Conservation (phyloP, 768 basidiomycete genomes). For the Ramaria rubella region DNA sequence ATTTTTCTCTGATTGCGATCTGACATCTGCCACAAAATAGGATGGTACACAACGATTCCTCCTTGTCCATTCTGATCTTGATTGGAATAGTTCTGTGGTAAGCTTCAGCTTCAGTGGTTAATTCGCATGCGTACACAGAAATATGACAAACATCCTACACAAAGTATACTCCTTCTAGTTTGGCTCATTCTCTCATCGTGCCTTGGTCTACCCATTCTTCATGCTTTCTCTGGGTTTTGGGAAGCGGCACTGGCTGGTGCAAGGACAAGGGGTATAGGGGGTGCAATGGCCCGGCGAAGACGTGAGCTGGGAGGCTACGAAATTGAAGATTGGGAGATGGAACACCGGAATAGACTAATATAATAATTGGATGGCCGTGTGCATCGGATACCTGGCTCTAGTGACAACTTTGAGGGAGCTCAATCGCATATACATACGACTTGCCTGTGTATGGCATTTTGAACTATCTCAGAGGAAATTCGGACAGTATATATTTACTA, state of each 20-base stretch:
- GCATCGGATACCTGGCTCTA: too few species aligned
- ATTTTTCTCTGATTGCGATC: too few species aligned
- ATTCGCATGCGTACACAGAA: background rate
- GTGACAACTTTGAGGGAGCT: too few species aligned
- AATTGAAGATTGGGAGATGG: slow-evolving; percentile 10
- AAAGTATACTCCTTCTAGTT: background rate
- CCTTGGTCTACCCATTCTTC: slow-evolving; percentile 1
- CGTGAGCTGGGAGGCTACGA: slow-evolving; percentile 1
- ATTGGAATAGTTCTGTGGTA: background rate
- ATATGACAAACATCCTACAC: background rate
- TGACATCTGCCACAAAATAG: too few species aligned
- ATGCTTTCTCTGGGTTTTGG: slow-evolving; percentile 2
- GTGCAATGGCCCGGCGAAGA: slow-evolving; percentile 3
- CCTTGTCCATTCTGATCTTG: background rate
- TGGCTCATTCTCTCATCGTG: slow-evolving; percentile 9
- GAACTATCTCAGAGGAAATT: too few species aligned
- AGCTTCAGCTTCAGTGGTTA: background rate
- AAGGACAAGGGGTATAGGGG: background rate
- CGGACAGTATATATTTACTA: too few species aligned
- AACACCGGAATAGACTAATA: background rate
- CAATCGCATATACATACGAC: too few species aligned
- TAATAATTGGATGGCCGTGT: too few species aligned
- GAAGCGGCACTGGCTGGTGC: background rate
- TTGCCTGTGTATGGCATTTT: too few species aligned
- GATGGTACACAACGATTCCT: background rate